Conservation (phyloP, 2,329 filamentous ascomycete genomes). For the Dactylellina sp. region DNA sequence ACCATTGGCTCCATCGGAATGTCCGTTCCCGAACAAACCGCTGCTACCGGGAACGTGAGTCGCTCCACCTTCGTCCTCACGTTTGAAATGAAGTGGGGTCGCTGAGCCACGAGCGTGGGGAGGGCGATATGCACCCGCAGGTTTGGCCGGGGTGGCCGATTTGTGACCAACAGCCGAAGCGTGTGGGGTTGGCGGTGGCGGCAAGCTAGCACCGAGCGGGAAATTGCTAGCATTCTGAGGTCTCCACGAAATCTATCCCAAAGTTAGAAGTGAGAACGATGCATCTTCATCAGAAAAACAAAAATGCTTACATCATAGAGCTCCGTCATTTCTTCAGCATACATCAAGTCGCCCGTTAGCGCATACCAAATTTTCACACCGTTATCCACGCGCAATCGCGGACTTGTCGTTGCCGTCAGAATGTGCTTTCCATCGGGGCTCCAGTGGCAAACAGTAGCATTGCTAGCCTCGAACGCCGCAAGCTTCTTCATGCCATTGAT, state of each 20-base stretch:
- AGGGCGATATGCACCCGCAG: conserved; percentile 94
- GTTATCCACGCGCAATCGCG: conserved; percentile 94
- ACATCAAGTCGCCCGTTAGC: conserved; percentile 86
- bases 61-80: conserved; percentile 94
- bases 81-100: conserved; percentile 94
- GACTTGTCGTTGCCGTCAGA: conserved; percentile 96
- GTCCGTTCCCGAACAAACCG: conserved; percentile 70
- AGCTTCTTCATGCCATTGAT: conserved; percentile 94
- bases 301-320: conserved; percentile 76
- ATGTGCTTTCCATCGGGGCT: conserved; percentile 95
- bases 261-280: conserved; percentile 13
- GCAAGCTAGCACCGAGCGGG: conserved; percentile 76
- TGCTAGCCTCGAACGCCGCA: conserved; percentile 92
- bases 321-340: conserved; percentile 93
- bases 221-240: conserved; percentile 75
- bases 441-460: conserved; percentile 96
- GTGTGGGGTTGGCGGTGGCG: conserved; percentile 80
- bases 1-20: conserved; percentile 71
- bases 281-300: conserved; percentile 59
- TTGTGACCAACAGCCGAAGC: conserved; percentile 83
- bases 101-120: conserved; percentile 89
- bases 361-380: conserved; percentile 92
- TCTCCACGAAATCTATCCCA: conserved; percentile 75
- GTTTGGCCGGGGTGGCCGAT: conserved; percentile 90
- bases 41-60: conserved; percentile 73